Evolutionary conservation across 371 early-diverging fungal genomes (phyloP), one percentile per base, ranked within the genome.

Genomic region (Furculomyces boomerangus): DNA sequence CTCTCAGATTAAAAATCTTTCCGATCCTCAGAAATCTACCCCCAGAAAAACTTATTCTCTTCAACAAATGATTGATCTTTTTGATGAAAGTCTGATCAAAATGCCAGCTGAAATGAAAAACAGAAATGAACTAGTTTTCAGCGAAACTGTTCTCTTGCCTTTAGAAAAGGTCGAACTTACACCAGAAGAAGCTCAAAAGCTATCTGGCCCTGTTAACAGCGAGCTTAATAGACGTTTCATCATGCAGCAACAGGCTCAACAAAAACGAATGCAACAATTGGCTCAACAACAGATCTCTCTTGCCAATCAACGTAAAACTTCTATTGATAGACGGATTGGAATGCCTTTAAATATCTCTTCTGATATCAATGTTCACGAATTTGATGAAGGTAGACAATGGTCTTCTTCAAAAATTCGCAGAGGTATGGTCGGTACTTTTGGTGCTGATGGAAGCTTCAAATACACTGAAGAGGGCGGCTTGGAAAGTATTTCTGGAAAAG

Each of bases 391-490:
- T 8, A 47, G 39, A 10, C 56, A 30, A 3, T 69, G 70, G 62
- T 60, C 61, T 26, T 31, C 46, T 13, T 60, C 62, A 56, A 54
- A 61, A 41, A 69, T 70, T 28, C 63, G 57, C 14, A 68, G 76
- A 53, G 67, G 66, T 45, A 64, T 61, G 26, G 69, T 76, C 3
- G 77, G 76, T 1, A 71, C 77, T 35, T 81, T 79, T 62, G 79
- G 77, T 47, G 67, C 71, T 25, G 76, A 80, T 50, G 82, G 84
- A 30, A 74, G 80, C 30, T 83, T 83, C 61, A 66, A 69, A 31
- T 67, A 63, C 14, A 54, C 61, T 20, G 73, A 70, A 16, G 69
- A 63, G 16, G 66, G 53, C 29, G 70, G 59, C 29, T 51, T 63
- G 24, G 64, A 64, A 44, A 24, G 56, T 29, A 49, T 48, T 28